phyloP scores from a whole-genome alignment of 306 rosid species.

The Sindora glabra region DNA sequence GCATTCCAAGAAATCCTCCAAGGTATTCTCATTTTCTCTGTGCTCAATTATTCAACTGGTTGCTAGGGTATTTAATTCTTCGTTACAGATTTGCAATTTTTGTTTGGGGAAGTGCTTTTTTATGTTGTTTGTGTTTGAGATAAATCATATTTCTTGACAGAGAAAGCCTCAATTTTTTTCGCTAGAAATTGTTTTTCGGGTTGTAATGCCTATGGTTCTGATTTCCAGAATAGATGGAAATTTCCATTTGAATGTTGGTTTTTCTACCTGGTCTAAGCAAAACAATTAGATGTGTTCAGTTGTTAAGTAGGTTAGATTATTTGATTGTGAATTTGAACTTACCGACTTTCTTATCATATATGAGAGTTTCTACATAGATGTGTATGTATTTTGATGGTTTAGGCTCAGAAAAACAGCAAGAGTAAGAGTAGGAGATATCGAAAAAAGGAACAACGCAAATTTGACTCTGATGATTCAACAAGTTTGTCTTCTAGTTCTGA shows the following conservation, averaged over 20 bases:
- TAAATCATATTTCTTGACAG: neutral
- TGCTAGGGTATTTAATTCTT: slow-evolving; percentile 8
- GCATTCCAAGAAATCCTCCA: slow-evolving; percentile 48
- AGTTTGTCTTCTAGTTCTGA: slow-evolving; percentile 46
- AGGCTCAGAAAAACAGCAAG: slow-evolving; percentile 43
- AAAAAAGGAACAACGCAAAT: slow-evolving; percentile 59
- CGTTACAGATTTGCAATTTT: neutral
- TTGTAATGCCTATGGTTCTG: neutral
- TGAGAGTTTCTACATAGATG: neutral
- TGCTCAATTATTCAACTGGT: neutral
- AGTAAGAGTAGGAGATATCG: slow-evolving; percentile 36
- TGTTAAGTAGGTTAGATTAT: neutral
- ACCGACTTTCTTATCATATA: neutral
- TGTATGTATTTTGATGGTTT: slow-evolving; percentile 15
- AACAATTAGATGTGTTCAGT: neutral
- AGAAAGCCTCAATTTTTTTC: neutral
- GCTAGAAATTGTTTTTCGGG: neutral
- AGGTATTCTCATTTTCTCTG: slow-evolving; percentile 39
- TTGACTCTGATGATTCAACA: slow-evolving; percentile 44
- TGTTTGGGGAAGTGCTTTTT: neutral
- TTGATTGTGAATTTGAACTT: neutral
- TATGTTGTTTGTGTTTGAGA: neutral
- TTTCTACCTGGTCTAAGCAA: neutral
- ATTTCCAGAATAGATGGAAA: neutral
- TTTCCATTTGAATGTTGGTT: slow-evolving; percentile 2